phyloP scores from a whole-genome alignment of 257 asterid species.

The Cinchona pubescens region DNA sequence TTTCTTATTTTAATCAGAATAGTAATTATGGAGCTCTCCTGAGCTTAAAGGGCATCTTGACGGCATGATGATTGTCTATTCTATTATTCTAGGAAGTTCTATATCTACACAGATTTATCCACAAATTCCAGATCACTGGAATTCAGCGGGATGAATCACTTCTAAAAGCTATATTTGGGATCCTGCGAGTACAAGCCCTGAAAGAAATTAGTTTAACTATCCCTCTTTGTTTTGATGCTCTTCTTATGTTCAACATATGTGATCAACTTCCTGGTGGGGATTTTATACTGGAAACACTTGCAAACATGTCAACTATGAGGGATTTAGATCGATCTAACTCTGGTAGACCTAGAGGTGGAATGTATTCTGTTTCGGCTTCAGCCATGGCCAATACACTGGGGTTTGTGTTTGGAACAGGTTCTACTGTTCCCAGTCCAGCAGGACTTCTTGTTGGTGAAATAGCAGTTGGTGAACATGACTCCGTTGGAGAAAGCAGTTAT shows the following conservation, averaged over 20 bases:
- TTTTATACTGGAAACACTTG: slow-evolving; percentile 75
- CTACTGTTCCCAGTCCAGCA: slow-evolving; percentile 37
- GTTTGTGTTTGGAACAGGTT: slow-evolving; percentile 53
- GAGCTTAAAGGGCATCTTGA: slow-evolving; percentile 92
- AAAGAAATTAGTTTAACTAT: slow-evolving; percentile 55
- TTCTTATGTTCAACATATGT: slow-evolving; percentile 90
- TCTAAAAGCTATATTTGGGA: slow-evolving; percentile 77
- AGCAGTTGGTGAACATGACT: slow-evolving; percentile 73
- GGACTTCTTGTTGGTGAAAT: slow-evolving; percentile 77
- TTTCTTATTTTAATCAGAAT: slow-evolving; percentile 59
- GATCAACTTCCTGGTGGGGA: slow-evolving; percentile 95
- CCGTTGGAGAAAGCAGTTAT: slow-evolving; percentile 76
- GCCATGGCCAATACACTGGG: slow-evolving; percentile 77
- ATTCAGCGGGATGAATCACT: slow-evolving; percentile 71
- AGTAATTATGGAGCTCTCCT: slow-evolving; percentile 87
- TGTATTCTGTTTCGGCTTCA: slow-evolving; percentile 60
- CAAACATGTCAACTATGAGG: slow-evolving; percentile 50
- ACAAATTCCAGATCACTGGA: slow-evolving; percentile 63
- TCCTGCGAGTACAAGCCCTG: slow-evolving; percentile 79
- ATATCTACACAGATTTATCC: slow-evolving; percentile 62
- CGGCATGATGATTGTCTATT: slow-evolving; percentile 98
- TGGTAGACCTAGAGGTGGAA: slow-evolving; percentile 37
- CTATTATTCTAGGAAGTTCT: slow-evolving; percentile 85
- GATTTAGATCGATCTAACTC: slow-evolving; percentile 42
- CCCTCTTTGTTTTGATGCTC: slow-evolving; percentile 50